Evolutionary conservation across 2,329 filamentous ascomycete species (phyloP).

Genomic region (Claviceps fusiformis): DNA sequence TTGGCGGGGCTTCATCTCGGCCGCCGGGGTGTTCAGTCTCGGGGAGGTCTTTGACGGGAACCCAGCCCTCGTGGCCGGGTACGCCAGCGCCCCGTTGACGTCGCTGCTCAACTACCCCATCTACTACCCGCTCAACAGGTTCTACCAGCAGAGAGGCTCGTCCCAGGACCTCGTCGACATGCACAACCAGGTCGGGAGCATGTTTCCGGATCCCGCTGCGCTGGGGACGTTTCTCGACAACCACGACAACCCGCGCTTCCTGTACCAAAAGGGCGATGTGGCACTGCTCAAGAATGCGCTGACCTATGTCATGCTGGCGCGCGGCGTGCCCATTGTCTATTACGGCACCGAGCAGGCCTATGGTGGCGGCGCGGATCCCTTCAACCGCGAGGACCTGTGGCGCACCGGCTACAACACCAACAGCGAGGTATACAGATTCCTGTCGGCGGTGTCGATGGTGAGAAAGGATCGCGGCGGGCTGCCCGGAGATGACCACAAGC

Average conservation of each 20-base stretch:
- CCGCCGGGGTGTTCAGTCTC: conserved; percentile 43
- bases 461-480: conserved; percentile 31
- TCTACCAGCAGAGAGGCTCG: conserved; percentile 24
- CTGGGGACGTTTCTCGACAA: conserved; percentile 44
- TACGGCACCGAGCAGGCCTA: conserved; percentile 53
- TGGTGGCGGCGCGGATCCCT: conserved; percentile 30
- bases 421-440: conserved; percentile 34
- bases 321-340: conserved; percentile 53
- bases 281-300: conserved; percentile 47
- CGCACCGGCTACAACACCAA: conserved; percentile 32
- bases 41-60: conserved; percentile 47
- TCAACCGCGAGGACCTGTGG: conserved; percentile 47
- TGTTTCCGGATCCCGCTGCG: conserved; percentile 29
- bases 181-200: conserved; percentile 19
- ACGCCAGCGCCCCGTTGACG: conserved; percentile 32
- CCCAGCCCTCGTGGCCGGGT: conserved; percentile 35
- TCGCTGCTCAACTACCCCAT: conserved; percentile 48
- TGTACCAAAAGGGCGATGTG: conserved; percentile 36
- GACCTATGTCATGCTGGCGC: conserved; percentile 44
- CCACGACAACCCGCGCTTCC: conserved; percentile 43
- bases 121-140: conserved; percentile 28
- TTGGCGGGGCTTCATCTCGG: conserved; percentile 38
- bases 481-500: conserved; percentile 27
- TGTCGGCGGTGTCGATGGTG: conserved; percentile 26
- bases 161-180: conserved; percentile 26